A percentile compares a stretch with the other conserved stretches of the same genome.
Evolutionary conservation across 345 rosid species (phyloP).

Genomic region (Citrus sp.): DNA sequence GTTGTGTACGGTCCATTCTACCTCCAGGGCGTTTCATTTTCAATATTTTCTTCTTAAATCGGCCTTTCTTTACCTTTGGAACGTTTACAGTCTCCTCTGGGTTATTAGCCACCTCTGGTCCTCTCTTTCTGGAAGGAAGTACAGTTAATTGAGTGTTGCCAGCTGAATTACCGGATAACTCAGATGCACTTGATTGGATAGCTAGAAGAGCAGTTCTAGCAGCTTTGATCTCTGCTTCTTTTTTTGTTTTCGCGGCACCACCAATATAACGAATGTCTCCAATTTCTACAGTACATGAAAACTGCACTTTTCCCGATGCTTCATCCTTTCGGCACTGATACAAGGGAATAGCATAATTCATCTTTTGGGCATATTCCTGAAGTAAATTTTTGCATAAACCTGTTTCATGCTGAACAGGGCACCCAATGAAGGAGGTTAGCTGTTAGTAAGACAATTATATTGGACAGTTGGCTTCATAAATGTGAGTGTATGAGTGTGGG

Average conservation of each 20-base stretch:
- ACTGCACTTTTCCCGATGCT: conserved; percentile 34
- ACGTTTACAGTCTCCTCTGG: conserved; percentile 32
- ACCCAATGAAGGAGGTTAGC: conserved; percentile 13
- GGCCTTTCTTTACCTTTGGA: conserved; percentile 60
- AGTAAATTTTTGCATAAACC: conserved; percentile 89
- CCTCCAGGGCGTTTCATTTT: conserved; percentile 23
- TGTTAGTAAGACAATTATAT: not conserved
- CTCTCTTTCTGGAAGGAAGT: conserved; percentile 68
- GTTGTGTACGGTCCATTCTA: conserved; percentile 14
- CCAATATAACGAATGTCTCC: conserved; percentile 85
- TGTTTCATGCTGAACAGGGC: conserved; percentile 61
- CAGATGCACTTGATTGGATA: conserved; percentile 45
- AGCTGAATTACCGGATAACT: conserved; percentile 18
- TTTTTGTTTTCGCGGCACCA: conserved; percentile 66
- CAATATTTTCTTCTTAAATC: conserved; percentile 48
- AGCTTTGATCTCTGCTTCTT: conserved; percentile 88
- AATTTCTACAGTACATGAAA: conserved; percentile 69
- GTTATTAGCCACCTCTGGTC: conserved; percentile 29
- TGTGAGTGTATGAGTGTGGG: no score
- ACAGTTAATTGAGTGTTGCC: conserved; percentile 59
- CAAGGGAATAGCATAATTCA: conserved; percentile 79
- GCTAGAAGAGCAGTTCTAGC: conserved; percentile 90
- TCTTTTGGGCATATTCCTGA: conserved; percentile 94
- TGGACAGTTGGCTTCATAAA: not conserved
- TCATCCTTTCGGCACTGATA: conserved; percentile 58